Base-by-base conservation (phyloP, 148 eudicot species). In the Persicaria tinctoria region DNA sequence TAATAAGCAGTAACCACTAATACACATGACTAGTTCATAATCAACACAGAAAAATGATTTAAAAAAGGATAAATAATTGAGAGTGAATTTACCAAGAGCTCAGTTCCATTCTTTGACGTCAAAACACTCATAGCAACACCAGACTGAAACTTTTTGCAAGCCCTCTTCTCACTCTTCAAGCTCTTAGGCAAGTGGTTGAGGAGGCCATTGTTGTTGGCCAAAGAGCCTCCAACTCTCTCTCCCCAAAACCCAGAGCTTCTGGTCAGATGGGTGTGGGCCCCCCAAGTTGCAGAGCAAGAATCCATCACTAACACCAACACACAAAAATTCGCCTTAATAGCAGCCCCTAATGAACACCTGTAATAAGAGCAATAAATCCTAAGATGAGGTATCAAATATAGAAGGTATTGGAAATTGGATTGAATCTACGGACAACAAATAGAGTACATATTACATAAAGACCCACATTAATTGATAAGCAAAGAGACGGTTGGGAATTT, bases 71-170 rank as follows among this genome's bases (percentile, higher is more conserved):
- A 49, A 63, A 74, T 63, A 54, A 46, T 16, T 82, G 53, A 10
- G 49, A 70, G 41, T 17, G 45, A 46, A 74, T 83, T 84, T 79
- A 92, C 92, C 86, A 85, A 2, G 32, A 88, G 88, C 56, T 89
- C 88, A 69, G 78, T 84, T 76, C 68, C 86, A 83, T 79, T 83
- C 46, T 82, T 79, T 51, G 94, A 80, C 55, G 93, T 92, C 70
- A 88, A 73, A 53, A 92, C 86, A 81, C 89, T 84, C 73, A 79
- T 78, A 78, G 86, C 85, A 84, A 83, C 80, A 23, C 89, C 89
- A 83, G 84, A 79, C 69, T 81, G 87, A 72, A 80, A 75, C 73
- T 85, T 91, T 59, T 68, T 76, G 20, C 23, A 68, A 18, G 18
- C 74, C 76, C 49, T 83, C 73, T 84, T 82, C 76, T 76, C 83